These are phyloP conservation scores for Penicillium sp. DNA, from an alignment of 2,329 filamentous ascomycete species.

Conservation along the genomic window DNA sequence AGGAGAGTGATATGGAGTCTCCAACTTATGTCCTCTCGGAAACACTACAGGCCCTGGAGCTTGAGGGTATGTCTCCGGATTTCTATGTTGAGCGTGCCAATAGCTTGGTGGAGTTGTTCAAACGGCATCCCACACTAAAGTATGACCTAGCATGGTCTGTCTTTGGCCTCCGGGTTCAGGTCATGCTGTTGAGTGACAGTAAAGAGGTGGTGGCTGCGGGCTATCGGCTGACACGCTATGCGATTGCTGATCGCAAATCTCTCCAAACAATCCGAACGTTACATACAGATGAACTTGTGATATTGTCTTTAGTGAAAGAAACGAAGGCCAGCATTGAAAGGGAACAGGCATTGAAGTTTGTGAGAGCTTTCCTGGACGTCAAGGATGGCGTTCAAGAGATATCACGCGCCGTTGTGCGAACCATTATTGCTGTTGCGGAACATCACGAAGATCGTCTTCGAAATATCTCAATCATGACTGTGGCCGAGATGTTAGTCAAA, in stretches of 20 bases:
- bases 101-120: slow-evolving; percentile 92
- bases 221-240: slow-evolving; percentile 88
- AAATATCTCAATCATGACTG: slow-evolving; percentile 86
- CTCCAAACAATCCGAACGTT: slow-evolving; percentile 80
- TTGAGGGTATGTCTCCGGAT: slow-evolving; percentile 81
- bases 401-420: slow-evolving; percentile 79
- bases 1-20: slow-evolving; percentile 69
- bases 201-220: slow-evolving; percentile 93
- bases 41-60: slow-evolving; percentile 82
- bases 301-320: slow-evolving; percentile 89
- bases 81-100: slow-evolving; percentile 95
- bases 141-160: slow-evolving; percentile 96
- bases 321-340: slow-evolving; percentile 95
- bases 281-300: slow-evolving; percentile 89
- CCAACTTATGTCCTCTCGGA: slow-evolving; percentile 89
- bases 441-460: slow-evolving; percentile 79
- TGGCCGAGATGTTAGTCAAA: slow-evolving; percentile 85
- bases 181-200: slow-evolving; percentile 92
- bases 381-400: slow-evolving; percentile 88
- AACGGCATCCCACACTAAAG: slow-evolving; percentile 84
- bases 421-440: slow-evolving; percentile 85
- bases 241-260: slow-evolving; percentile 86
- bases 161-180: slow-evolving; percentile 88
- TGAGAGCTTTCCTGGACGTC: slow-evolving; percentile 90
- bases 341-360: slow-evolving; percentile 94